Percentiles rank a stretch among this genome's conserved stretches.
phyloP scores from a whole-genome alignment of 169 alveolate species.

The Miamiensis avidus region DNA sequence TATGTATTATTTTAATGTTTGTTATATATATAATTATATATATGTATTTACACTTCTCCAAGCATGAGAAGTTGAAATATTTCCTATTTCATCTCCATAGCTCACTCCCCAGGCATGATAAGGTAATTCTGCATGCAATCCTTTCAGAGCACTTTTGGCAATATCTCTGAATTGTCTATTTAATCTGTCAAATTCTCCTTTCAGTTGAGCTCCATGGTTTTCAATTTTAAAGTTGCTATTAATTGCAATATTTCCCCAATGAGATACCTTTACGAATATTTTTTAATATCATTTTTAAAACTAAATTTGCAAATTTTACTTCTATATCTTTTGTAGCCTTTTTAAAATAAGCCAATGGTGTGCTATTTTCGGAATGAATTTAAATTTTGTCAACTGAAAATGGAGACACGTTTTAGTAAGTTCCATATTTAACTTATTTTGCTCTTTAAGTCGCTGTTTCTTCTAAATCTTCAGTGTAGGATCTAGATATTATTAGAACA shows the following conservation, averaged over 20 bases:
- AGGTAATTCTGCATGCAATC: slow-evolving; percentile 76
- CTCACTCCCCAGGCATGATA: slow-evolving; percentile 84
- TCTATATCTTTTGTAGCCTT: slow-evolving; percentile 57
- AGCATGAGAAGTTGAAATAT: slow-evolving; percentile 87
- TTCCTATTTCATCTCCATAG: slow-evolving; percentile 90
- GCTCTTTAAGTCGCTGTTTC: slow-evolving; percentile 44
- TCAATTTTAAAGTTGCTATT: slow-evolving; percentile 75
- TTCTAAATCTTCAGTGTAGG: slow-evolving; percentile 27
- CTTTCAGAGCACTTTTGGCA: slow-evolving; percentile 66
- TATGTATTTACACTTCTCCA: slow-evolving; percentile 56
- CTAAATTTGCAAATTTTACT: background rate
- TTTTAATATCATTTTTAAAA: background rate
- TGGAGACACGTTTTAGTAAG: slow-evolving; percentile 44
- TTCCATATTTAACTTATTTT: slow-evolving; percentile 60
- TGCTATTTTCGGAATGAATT: slow-evolving; percentile 55
- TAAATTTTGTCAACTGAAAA: slow-evolving; percentile 24
- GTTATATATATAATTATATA: background rate
- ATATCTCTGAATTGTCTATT: slow-evolving; percentile 61
- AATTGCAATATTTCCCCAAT: slow-evolving; percentile 90
- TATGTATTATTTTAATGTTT: background rate
- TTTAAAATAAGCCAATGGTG: slow-evolving; percentile 66
- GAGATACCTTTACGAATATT: slow-evolving; percentile 84
- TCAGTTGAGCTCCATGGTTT: slow-evolving; percentile 82
- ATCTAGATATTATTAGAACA: no score
- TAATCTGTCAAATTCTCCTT: slow-evolving; percentile 89